Evolutionary conservation across 106 monocot species (phyloP).

Genomic region (Apostasia ramifera): DNA sequence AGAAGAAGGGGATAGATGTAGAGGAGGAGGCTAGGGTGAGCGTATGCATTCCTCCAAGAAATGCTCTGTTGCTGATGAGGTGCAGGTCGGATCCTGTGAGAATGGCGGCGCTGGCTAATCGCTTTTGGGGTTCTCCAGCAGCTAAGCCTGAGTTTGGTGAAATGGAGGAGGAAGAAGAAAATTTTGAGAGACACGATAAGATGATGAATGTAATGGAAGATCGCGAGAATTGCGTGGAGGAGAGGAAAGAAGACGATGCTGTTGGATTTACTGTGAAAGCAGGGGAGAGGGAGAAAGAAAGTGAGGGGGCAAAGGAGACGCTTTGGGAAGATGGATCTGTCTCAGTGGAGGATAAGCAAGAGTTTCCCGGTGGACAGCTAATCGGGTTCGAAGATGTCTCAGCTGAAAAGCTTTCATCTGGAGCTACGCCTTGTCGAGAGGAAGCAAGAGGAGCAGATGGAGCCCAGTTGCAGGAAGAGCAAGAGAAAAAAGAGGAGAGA

Average conservation of each 20-base stretch:
- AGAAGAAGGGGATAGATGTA: constrained; percentile 16
- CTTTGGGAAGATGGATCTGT: neutral
- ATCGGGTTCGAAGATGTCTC: no score
- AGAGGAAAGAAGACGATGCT: neutral
- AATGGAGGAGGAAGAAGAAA: constrained; percentile 14
- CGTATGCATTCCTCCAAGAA: constrained; percentile 75
- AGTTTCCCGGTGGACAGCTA: neutral
- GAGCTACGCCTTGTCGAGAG: neutral
- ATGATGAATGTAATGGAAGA: constrained; percentile 6
- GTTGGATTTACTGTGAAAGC: constrained; percentile 4
- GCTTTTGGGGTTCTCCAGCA: constrained; percentile 75
- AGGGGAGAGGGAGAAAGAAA: constrained; percentile 9
- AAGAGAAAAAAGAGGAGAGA: constrained; percentile 12
- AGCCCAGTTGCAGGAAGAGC: neutral
- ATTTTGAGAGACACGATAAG: neutral
- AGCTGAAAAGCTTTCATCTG: constrained; percentile 2
- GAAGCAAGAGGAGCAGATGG: neutral
- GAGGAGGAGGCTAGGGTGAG: constrained; percentile 33
- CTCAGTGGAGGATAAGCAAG: no score
- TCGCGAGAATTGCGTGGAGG: neutral
- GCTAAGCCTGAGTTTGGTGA: neutral
- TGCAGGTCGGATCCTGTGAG: constrained; percentile 93
- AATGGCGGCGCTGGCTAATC: constrained; percentile 71
- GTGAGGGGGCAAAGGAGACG: neutral
- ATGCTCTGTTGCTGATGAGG: constrained; percentile 89